Conservation (phyloP, 2,329 filamentous ascomycete species). For the Claviceps monticola region DNA sequence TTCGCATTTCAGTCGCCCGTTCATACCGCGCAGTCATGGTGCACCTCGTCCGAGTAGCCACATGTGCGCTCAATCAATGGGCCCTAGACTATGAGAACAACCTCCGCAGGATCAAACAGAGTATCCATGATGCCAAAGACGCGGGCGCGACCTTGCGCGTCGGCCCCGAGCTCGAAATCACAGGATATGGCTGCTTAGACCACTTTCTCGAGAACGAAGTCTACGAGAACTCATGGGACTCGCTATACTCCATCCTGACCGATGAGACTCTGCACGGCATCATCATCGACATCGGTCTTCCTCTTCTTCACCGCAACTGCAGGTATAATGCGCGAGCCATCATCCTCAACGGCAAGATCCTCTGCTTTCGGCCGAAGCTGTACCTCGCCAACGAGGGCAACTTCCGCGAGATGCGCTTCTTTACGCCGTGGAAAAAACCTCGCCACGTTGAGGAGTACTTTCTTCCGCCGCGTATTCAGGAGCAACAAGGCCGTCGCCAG, state of each 20-base stretch:
- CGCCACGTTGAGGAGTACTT: conserved; percentile 21
- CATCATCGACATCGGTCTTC: conserved; percentile 21
- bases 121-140: conserved; percentile 44
- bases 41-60: conserved; percentile 15
- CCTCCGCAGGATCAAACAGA: conserved; percentile 46
- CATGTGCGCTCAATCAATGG: conserved; percentile 24
- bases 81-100: conserved; percentile 40
- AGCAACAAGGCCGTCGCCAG: conserved; percentile 19
- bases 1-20: conserved; percentile 31
- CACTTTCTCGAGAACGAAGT: conserved; percentile 38
- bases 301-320: conserved; percentile 26
- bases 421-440: conserved; percentile 23
- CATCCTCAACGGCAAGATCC: conserved; percentile 45
- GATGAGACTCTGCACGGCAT: conserved; percentile 23
- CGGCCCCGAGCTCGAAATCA: conserved; percentile 37
- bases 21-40: conserved; percentile 32
- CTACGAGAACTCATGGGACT: conserved; percentile 19
- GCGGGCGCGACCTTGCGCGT: conserved; percentile 48
- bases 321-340: conserved; percentile 8
- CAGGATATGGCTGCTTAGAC: conserved; percentile 12
- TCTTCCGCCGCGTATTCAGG: conserved; percentile 16
- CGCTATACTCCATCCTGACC: conserved; percentile 18
- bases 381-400: conserved; percentile 22
- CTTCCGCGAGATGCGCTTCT: conserved; percentile 23
- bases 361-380: conserved; percentile 38